phyloP scores from a whole-genome alignment of 352 stramenopile genomes.

The Phytophthora idaei region DNA sequence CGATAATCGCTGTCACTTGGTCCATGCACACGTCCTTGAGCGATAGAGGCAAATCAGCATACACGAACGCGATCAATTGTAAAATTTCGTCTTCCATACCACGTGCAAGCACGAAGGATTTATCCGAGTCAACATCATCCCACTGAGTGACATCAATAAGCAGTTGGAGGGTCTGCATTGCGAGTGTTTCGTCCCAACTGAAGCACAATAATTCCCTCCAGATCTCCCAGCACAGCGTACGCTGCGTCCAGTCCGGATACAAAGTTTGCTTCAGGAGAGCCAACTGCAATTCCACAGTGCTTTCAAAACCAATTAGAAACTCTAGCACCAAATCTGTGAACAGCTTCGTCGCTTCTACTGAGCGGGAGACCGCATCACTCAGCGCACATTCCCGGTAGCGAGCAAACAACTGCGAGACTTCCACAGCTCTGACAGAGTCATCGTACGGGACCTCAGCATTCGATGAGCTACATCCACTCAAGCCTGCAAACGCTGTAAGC shows the following conservation, averaged over 20 bases:
- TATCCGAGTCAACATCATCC: conserved; percentile 20
- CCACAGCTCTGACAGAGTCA: conserved; percentile 26
- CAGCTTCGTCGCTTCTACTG: conserved; percentile 17
- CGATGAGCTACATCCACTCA: conserved; percentile 3
- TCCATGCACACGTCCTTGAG: conserved; percentile 56
- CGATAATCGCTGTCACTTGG: conserved; percentile 47
- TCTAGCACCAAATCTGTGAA: conserved; percentile 54
- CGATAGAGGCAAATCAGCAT: conserved; percentile 37
- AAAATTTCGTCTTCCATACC: conserved; percentile 43
- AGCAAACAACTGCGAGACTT: conserved; percentile 40
- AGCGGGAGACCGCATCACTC: conserved; percentile 20
- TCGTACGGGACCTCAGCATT: conserved; percentile 8
- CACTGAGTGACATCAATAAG: conserved; percentile 45
- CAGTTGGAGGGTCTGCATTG: conserved; percentile 32
- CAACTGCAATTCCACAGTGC: conserved; percentile 46
- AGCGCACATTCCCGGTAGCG: conserved; percentile 45
- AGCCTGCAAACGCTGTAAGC: conserved; percentile 37
- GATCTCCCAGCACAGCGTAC: conserved; percentile 51
- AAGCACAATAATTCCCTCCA: conserved; percentile 69
- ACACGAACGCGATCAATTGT: conserved; percentile 56
- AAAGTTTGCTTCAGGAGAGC: conserved; percentile 59
- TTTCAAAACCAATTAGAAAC: conserved; percentile 30
- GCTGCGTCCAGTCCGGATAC: conserved; percentile 48
- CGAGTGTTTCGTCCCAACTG: conserved; percentile 48
- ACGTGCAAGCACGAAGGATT: conserved; percentile 28